Conservation (phyloP, 2,329 filamentous ascomycete genomes). For the Phaeosphaeriaceae sp. region DNA sequence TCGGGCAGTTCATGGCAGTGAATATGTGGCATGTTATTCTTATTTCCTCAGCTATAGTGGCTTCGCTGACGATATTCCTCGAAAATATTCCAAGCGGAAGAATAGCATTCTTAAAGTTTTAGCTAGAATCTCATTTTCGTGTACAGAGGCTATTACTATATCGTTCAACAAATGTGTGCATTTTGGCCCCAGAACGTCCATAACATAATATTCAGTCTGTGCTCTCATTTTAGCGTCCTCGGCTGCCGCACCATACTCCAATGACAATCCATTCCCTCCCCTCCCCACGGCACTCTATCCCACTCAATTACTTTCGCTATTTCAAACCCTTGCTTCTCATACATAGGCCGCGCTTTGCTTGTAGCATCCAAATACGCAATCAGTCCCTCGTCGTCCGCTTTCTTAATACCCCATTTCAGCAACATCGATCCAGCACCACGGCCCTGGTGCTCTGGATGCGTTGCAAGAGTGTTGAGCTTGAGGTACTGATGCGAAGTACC, state of each 20-base stretch:
- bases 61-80: neutral
- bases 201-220: no score
- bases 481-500: constrained; percentile 26
- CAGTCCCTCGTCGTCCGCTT: constrained; percentile 49
- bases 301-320: constrained; percentile 26
- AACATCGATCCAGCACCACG: constrained; percentile 49
- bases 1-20: no score
- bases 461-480: constrained; percentile 41
- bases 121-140: no score
- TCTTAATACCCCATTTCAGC: constrained; percentile 48
- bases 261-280: constrained; percentile 41
- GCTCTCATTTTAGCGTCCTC: neutral
- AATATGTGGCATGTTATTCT: no score
- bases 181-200: no score
- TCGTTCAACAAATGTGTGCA: no score
- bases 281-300: constrained; percentile 36
- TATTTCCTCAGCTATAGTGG: neutral
- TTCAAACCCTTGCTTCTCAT: constrained; percentile 43
- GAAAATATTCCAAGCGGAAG: no score
- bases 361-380: constrained; percentile 50
- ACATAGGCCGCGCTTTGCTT: constrained; percentile 46
- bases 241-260: constrained; percentile 29
- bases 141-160: no score
- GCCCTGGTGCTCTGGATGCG: constrained; percentile 49
- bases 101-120: no score